phyloP scores from a whole-genome alignment of 176 grass and related monocot genomes.

The Musa acuminata region DNA sequence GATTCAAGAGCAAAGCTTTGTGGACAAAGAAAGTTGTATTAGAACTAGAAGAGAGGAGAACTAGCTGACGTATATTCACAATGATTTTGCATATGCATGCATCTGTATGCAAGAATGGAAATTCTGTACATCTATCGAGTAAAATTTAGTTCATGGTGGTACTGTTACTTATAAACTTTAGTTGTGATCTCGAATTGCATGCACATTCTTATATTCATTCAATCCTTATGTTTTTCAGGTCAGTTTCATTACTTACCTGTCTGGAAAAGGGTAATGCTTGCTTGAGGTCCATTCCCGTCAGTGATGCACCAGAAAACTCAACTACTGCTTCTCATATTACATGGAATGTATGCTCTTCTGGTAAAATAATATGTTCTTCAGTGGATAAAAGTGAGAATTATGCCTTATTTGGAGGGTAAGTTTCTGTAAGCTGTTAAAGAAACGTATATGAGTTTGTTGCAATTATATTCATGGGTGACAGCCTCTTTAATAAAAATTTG shows the following conservation, averaged over 20 bases:
- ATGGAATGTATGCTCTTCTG: constrained; percentile 65
- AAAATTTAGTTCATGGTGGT: too few species aligned
- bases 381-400: constrained; percentile 63
- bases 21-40: not conserved
- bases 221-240: constrained; percentile 33
- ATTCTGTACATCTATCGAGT: not conserved
- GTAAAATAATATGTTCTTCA: constrained; percentile 50
- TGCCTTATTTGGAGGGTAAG: constrained; percentile 89
- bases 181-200: not conserved
- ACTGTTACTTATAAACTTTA: not conserved
- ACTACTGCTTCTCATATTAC: constrained; percentile 38
- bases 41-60: not conserved
- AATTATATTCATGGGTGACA: not conserved
- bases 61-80: not conserved
- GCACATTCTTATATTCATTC: constrained; percentile 4
- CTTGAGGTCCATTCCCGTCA: constrained; percentile 42
- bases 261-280: constrained; percentile 66
- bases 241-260: constrained; percentile 64
- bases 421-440: not conserved
- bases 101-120: not conserved
- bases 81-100: not conserved
- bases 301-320: constrained; percentile 22
- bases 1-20: not conserved
- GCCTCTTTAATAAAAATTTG: not conserved
- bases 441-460: not conserved